Conservation (phyloP, 2,329 filamentous ascomycete genomes). For the Juglanconis sp. region DNA sequence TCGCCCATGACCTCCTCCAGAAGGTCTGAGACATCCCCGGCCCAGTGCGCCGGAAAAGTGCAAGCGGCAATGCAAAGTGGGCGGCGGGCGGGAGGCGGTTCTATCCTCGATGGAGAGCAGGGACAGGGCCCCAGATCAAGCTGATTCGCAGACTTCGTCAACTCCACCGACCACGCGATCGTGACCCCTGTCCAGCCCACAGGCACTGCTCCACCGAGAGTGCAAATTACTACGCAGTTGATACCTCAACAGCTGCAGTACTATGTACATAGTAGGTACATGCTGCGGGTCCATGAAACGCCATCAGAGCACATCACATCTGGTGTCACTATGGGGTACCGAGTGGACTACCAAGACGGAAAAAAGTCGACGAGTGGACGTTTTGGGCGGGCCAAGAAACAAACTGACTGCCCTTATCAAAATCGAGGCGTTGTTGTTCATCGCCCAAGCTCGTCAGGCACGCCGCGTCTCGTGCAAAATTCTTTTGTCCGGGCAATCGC, state of each 20-base stretch:
- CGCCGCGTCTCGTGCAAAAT: not conserved
- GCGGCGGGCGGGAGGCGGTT: not conserved
- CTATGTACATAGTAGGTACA: not conserved
- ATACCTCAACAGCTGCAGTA: too few species aligned
- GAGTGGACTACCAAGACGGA: not conserved
- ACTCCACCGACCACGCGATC: conserved; percentile 17
- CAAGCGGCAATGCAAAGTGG: conserved; percentile 7
- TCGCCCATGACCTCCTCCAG: not conserved
- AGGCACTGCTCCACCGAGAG: conserved; percentile 3
- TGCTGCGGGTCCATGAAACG: too few species aligned
- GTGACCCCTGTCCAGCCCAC: conserved; percentile 14
- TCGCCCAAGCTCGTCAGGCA: not conserved
- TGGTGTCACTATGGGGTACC: not conserved
- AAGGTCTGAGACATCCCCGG: not conserved
- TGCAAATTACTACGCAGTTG: not conserved
- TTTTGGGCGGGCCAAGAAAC: not conserved
- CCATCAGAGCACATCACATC: too few species aligned
- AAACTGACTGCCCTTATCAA: not conserved
- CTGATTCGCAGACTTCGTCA: not conserved
- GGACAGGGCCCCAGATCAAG: not conserved
- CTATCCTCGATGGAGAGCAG: not conserved
- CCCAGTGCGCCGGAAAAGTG: conserved; percentile 3
- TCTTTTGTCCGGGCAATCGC: not conserved
- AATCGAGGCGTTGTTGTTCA: not conserved
- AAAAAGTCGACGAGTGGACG: not conserved